Percentiles rank a stretch among this genome's conserved stretches.
Evolutionary conservation across 1,284 basidiomycete species (phyloP).

Genomic region (Bondarzewia mesenterica): DNA sequence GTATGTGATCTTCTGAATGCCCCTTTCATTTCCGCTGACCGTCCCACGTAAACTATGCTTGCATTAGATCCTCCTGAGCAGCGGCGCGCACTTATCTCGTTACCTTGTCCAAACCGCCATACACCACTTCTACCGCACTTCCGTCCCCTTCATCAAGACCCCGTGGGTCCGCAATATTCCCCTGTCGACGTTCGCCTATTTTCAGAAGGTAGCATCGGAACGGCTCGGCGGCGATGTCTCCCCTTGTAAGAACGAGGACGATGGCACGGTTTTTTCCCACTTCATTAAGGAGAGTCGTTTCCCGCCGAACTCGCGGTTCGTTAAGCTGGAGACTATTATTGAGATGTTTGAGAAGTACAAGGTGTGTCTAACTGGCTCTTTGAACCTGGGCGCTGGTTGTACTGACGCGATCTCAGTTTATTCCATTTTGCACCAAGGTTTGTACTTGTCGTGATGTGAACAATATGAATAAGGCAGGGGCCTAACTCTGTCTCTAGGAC

Average conservation of each 20-base stretch:
- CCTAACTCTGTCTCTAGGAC: slow-evolving; percentile 35
- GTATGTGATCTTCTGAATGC: slow-evolving; percentile 34
- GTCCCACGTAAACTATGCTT: background rate
- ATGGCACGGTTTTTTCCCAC: slow-evolving; percentile 52
- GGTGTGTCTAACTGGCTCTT: slow-evolving; percentile 28
- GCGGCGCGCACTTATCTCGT: slow-evolving; percentile 67
- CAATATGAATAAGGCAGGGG: slow-evolving; percentile 10
- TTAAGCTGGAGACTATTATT: slow-evolving; percentile 53
- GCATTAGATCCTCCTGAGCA: slow-evolving; percentile 57
- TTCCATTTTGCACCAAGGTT: slow-evolving; percentile 66
- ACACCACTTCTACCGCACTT: slow-evolving; percentile 66
- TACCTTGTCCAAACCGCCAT: slow-evolving; percentile 70
- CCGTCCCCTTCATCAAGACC: slow-evolving; percentile 63
- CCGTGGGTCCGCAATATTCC: slow-evolving; percentile 60
- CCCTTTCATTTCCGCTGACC: slow-evolving; percentile 4
- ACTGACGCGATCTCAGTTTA: slow-evolving; percentile 41
- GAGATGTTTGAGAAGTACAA: slow-evolving; percentile 63
- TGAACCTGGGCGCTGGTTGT: slow-evolving; percentile 7
- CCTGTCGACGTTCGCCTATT: slow-evolving; percentile 50
- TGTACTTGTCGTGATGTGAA: slow-evolving; percentile 6
- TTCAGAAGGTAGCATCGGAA: slow-evolving; percentile 47
- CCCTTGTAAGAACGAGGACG: slow-evolving; percentile 61
- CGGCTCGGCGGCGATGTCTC: slow-evolving; percentile 56
- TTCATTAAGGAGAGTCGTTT: slow-evolving; percentile 63
- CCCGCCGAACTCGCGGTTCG: slow-evolving; percentile 41